These are phyloP conservation scores for Pichia thaimueangensis DNA, from an alignment of 805 yeast species.

Conservation along the genomic window DNA sequence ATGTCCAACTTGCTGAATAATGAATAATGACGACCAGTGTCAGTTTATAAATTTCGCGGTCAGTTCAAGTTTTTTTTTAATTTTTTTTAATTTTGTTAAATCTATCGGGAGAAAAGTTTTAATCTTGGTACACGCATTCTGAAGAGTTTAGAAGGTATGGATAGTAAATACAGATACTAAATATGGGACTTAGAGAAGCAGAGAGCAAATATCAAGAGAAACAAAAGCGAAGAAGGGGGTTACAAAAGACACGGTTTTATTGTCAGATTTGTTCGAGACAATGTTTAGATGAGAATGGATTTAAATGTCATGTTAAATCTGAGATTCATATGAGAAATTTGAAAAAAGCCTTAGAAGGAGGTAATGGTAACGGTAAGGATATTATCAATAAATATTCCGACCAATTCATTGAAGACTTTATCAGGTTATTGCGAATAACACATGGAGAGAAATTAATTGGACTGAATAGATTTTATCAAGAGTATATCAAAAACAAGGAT, in stretches of 20 bases:
- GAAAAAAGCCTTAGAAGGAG: conserved; percentile 36
- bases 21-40: too few relatives aligned
- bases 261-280: conserved; percentile 92
- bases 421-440: conserved; percentile 50
- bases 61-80: too few relatives aligned
- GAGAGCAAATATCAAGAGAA: conserved; percentile 27
- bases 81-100: too few relatives aligned
- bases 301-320: conserved; percentile 81
- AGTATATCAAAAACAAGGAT: conserved; percentile 71
- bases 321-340: conserved; percentile 66
- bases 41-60: too few relatives aligned
- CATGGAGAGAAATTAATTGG: conserved; percentile 80
- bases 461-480: conserved; percentile 86
- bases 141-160: too few relatives aligned
- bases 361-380: conserved; percentile 28
- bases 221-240: conserved; percentile 75
- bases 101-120: too few relatives aligned
- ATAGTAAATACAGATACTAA: too few relatives aligned
- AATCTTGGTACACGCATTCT: too few relatives aligned
- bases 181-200: conserved; percentile 4
- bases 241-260: conserved; percentile 79
- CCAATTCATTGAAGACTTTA: conserved; percentile 57
- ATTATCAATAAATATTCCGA: conserved; percentile 51
- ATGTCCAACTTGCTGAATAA: too few relatives aligned
- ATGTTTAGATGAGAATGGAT: conserved; percentile 94